Base-by-base conservation (phyloP, 2,329 filamentous ascomycete species). In the Sarocladium strictum region DNA sequence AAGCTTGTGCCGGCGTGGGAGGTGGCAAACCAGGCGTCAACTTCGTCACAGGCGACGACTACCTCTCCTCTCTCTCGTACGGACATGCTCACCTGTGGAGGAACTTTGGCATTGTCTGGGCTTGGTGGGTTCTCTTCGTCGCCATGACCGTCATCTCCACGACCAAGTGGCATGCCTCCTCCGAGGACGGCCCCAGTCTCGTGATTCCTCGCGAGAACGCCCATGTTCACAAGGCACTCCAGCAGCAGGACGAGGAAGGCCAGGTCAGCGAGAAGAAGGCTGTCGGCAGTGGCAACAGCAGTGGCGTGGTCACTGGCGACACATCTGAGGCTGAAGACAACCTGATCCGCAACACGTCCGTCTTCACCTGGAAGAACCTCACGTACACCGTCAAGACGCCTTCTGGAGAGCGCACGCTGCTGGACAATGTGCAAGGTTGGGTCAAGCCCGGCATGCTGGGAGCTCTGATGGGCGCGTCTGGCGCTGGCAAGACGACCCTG, bases 401-500 rank as follows among this genome's bases (percentile, higher is more conserved):
- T 0, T 66, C 69, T 1, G 81, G 80, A 3, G 73, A 90, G 78
- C 82, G 86, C 9, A 74, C 80, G 12, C 83, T 96, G 56, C 74
- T 96, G 7, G 84, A 94, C 58, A 80, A 93, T 55, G 87, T 95
- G 1, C 83, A 91, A 59, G 90, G 90, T 2, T 95, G 87, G 83
- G 87, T 92, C 54, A 89, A 90, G 67, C 88, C 89, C 1, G 89
- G 89, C 45, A 90, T 85, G 59, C 69, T 91, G 19, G 89, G 85
- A 2, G 89, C 87, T 3, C 74, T 93, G n/a, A 89, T 92, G 88
- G 86, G 89, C 62, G 83, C 87, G 2, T 88, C 85, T 11, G 89
- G 89, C 59, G 90, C 90, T 15, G 90, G 90, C 53, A 95, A 95
- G 70, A 95, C 90, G 0, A 94, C 90, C 0, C 78, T 96, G 2